phyloP scores from a whole-genome alignment of 1,284 basidiomycete genomes.

The Boletus mariae region DNA sequence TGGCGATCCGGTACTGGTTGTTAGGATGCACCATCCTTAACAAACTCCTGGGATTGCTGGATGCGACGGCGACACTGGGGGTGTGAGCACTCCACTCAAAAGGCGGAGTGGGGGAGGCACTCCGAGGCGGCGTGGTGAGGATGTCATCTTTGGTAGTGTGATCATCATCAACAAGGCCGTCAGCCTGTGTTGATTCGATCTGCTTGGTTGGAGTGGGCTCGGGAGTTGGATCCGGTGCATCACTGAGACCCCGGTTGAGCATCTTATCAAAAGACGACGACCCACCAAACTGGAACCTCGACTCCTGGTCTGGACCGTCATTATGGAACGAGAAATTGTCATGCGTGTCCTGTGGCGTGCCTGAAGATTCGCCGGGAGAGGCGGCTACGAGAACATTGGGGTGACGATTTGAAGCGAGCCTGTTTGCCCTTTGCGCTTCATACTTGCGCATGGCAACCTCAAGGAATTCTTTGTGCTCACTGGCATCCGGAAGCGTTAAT shows the following conservation, averaged over 20 bases:
- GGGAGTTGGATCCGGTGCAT: conserved; percentile 21
- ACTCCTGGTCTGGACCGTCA: conserved; percentile 10
- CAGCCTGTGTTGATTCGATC: conserved; percentile 5
- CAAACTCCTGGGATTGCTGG: conserved; percentile 32
- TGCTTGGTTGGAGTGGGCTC: conserved; percentile 27
- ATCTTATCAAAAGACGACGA: conserved; percentile 34
- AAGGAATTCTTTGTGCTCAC: conserved; percentile 24
- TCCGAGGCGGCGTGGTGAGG: conserved; percentile 2
- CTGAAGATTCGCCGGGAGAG: conserved; percentile 37
- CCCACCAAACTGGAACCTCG: conserved; percentile 26
- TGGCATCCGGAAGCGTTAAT: conserved; percentile 24
- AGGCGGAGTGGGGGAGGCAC: conserved; percentile 8
- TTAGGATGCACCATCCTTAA: conserved; percentile 31
- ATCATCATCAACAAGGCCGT: neutral
- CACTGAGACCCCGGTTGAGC: conserved; percentile 26
- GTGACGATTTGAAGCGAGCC: conserved; percentile 5
- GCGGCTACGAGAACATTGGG: conserved; percentile 42
- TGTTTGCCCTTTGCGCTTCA: conserved; percentile 21
- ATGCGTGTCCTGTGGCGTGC: conserved; percentile 11
- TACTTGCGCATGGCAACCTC: conserved; percentile 28
- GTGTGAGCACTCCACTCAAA: conserved; percentile 28
- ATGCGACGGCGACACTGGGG: conserved; percentile 14
- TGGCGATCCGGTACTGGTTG: conserved; percentile 30
- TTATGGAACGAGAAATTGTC: conserved; percentile 12
- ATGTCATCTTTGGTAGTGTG: neutral